Conservation (phyloP, 2,329 filamentous ascomycete genomes). For the Basipetospora sp. region DNA sequence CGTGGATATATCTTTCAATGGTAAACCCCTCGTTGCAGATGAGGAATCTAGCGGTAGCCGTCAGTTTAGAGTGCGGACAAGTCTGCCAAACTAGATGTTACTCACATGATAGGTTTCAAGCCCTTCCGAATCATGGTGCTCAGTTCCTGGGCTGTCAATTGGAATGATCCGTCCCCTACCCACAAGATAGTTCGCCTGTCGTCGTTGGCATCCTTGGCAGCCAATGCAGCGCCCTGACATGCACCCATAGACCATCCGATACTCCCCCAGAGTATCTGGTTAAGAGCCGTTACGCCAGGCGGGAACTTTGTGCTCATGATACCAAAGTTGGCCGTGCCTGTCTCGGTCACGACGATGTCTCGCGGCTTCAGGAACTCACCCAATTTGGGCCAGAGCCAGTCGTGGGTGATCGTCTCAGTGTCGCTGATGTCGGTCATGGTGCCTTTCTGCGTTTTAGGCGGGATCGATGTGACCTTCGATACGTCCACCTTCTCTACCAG, state of each 20-base stretch:
- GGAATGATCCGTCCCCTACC: conserved; percentile 78
- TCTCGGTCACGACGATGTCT: conserved; percentile 75
- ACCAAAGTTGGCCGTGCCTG: conserved; percentile 76
- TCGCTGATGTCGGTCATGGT: conserved; percentile 1
- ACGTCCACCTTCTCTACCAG: conserved; percentile 46
- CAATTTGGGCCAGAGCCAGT: conserved; percentile 64
- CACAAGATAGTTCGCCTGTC: conserved; percentile 63
- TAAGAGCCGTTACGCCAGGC: conserved; percentile 59
- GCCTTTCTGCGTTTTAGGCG: neutral
- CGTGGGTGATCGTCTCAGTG: conserved; percentile 43
- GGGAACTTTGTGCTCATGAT: conserved; percentile 78
- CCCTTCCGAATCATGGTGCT: conserved; percentile 67
- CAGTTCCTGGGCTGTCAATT: conserved; percentile 71
- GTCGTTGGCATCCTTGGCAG: conserved; percentile 45
- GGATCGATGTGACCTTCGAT: conserved; percentile 34
- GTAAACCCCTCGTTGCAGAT: conserved; percentile 83
- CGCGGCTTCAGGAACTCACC: conserved; percentile 55
- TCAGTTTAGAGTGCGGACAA: conserved; percentile 9
- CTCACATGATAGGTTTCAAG: conserved; percentile 62
- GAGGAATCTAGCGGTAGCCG: conserved; percentile 44
- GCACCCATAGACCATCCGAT: conserved; percentile 48
- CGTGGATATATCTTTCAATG: conserved; percentile 79
- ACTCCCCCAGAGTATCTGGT: conserved; percentile 60
- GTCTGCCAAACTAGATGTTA: conserved; percentile 6
- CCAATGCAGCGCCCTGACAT: conserved; percentile 54